These are phyloP conservation scores for Populus tremula DNA, from an alignment of 345 rosid genomes.

Conservation along the genomic window DNA sequence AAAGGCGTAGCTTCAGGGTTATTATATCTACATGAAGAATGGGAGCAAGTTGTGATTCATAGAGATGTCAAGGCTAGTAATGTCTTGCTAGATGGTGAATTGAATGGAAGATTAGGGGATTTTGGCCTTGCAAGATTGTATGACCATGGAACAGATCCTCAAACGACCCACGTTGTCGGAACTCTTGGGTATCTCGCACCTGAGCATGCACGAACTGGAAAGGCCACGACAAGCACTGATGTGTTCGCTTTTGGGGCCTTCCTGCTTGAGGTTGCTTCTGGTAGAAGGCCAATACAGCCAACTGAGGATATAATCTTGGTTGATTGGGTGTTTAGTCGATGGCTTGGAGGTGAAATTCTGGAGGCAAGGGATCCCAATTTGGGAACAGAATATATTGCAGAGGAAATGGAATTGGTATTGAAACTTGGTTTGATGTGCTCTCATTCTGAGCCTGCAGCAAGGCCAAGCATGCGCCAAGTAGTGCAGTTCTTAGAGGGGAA, in stretches of 20 bases:
- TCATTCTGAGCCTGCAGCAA: conserved; percentile 37
- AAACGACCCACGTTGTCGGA: conserved; percentile 53
- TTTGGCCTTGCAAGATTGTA: conserved; percentile 63
- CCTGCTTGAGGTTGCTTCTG: conserved; percentile 56
- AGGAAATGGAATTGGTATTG: conserved; percentile 51
- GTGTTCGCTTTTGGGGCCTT: conserved; percentile 63
- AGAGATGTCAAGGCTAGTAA: conserved; percentile 66
- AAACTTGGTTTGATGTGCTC: conserved; percentile 63
- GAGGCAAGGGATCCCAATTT: conserved; percentile 29
- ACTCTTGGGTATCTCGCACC: conserved; percentile 70
- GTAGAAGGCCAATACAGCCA: conserved; percentile 44
- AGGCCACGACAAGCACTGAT: conserved; percentile 49
- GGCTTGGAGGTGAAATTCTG: conserved; percentile 17
- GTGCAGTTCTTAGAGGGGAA: conserved; percentile 47
- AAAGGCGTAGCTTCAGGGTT: conserved; percentile 58
- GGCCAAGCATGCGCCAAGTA: conserved; percentile 63
- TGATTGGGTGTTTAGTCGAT: conserved; percentile 18
- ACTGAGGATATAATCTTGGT: conserved; percentile 22
- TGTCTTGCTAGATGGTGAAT: conserved; percentile 53
- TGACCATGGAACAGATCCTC: conserved; percentile 58
- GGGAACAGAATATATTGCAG: conserved; percentile 29
- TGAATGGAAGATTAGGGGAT: conserved; percentile 55
- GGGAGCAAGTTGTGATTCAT: conserved; percentile 66
- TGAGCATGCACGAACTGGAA: conserved; percentile 50
- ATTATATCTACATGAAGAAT: conserved; percentile 56